Evolutionary conservation across 2,329 filamentous ascomycete species (phyloP), one percentile per base, ranked within the genome.

Genomic region (Exophiala xenobiotica): DNA sequence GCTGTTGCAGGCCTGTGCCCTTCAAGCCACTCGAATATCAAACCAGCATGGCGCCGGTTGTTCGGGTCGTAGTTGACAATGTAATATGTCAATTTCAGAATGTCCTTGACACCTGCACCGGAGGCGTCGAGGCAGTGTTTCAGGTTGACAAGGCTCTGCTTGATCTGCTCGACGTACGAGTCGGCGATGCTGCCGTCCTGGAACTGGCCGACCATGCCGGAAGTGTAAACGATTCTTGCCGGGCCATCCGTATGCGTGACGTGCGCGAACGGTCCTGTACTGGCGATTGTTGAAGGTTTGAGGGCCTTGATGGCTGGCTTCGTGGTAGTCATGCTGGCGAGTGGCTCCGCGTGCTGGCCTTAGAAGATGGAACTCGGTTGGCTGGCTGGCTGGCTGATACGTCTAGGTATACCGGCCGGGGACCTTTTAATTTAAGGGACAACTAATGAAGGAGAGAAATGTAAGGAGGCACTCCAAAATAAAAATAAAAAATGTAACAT

Each of bases 51-150:
- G 16, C 62, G 61, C 3, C 70, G 63, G 3, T 67, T 59, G 2
- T 56, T 46, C 1, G 68, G 60, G 44, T 73, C 65, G 52, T 75
- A 75, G 53, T 72, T 61, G 49, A 76, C 73, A 31, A 76, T 71
- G 46, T 68, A 74, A 5, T 73, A 49, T 0, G 61, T 72, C 4
- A 76, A 56, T 49, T 74, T 74, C 6, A 65, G 61, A 19, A 76
- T 70, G 51, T 75, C 64, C 4, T 57, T 54, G 12, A 71, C 54
- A 1, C 55, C 54, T 2, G 70, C 65, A 0, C 70, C 70, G 1
- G 68, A 66, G 2, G 67, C 63, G 29, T 68, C 46, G 4, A 73
- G 58, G 43, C 68, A 51, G 9, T 65, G 64, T 37, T 64, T 66
- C 4, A 74, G 59, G 18, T 38, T 38, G 12, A 38, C 35, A 5